Conservation (phyloP, 176 grass and related monocot genomes). For the Phyllostachys edulis region DNA sequence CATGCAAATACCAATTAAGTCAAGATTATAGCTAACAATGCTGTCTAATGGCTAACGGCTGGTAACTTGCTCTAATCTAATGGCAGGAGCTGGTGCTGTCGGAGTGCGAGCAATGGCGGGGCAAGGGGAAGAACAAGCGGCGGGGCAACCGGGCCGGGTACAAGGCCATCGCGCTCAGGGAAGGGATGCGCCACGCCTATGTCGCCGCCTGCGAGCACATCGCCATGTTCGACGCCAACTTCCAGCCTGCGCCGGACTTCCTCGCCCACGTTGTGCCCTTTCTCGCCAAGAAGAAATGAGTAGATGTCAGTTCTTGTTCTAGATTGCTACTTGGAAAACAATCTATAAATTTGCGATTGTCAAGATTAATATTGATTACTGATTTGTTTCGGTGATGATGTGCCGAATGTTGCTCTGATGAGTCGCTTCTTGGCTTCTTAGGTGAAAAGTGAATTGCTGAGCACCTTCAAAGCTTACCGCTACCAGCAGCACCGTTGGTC, state of each 20-base stretch:
- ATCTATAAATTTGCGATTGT: no score
- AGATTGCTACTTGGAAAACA: no score
- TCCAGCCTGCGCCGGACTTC: conserved; percentile 32
- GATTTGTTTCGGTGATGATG: no score
- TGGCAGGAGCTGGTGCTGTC: neutral
- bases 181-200: conserved; percentile 47
- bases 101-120: conserved; percentile 41
- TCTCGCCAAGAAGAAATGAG: conserved; percentile 12
- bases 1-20: no score
- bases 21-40: no score
- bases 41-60: neutral
- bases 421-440: no score
- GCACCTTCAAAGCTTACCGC: neutral
- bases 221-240: conserved; percentile 54
- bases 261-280: conserved; percentile 34
- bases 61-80: neutral
- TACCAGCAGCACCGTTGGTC: neutral
- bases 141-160: conserved; percentile 44
- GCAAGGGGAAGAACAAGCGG: conserved; percentile 37
- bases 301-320: no score
- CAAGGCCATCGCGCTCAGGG: conserved; percentile 47
- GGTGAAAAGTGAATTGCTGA: no score
- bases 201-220: conserved; percentile 36
- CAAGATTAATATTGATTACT: no score
- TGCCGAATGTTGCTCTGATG: no score